A percentile compares a stretch with the other conserved stretches of the same genome.
phyloP scores from a whole-genome alignment of 1,284 basidiomycete genomes.

The Cryptococcus deneoformans region DNA sequence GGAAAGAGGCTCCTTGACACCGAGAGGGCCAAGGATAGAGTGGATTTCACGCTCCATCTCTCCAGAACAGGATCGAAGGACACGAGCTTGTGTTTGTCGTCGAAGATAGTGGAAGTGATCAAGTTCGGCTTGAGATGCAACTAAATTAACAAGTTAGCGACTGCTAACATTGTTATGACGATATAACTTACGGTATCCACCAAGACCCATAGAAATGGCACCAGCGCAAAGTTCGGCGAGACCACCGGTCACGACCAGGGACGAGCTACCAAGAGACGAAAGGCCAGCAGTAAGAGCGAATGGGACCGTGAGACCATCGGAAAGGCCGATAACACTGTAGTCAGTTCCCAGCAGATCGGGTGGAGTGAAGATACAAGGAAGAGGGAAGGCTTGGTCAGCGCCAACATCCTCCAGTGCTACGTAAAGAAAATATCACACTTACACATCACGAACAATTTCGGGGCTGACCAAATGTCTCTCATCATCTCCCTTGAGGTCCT shows the following conservation, averaged over 20 bases:
- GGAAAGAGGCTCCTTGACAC: constrained; percentile 78
- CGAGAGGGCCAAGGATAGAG: constrained; percentile 81
- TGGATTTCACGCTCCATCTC: constrained; percentile 96
- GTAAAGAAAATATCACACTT: constrained; percentile 16
- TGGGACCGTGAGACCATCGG: constrained; percentile 93
- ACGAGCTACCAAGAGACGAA: constrained; percentile 82
- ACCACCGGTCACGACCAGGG: constrained; percentile 85
- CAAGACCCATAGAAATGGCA: constrained; percentile 94
- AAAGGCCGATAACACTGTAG: constrained; percentile 85
- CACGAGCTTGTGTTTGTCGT: constrained; percentile 71
- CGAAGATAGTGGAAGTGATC: constrained; percentile 87
- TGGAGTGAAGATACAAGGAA: not conserved
- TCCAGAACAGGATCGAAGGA: constrained; percentile 79
- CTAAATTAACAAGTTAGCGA: constrained; percentile 19
- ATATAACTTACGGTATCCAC: constrained; percentile 66
- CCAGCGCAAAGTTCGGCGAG: constrained; percentile 90
- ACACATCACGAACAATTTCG: constrained; percentile 51
- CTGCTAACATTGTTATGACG: not conserved
- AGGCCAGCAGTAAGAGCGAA: constrained; percentile 82
- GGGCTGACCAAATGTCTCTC: constrained; percentile 50
- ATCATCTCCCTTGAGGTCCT: constrained; percentile 51
- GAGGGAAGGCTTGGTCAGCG: not conserved
- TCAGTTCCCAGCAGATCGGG: not conserved
- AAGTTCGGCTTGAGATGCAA: constrained; percentile 92
- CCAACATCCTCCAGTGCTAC: not conserved